Base-by-base conservation (phyloP, 2,329 filamentous ascomycete species). In the Hirsutella rhossiliensis region DNA sequence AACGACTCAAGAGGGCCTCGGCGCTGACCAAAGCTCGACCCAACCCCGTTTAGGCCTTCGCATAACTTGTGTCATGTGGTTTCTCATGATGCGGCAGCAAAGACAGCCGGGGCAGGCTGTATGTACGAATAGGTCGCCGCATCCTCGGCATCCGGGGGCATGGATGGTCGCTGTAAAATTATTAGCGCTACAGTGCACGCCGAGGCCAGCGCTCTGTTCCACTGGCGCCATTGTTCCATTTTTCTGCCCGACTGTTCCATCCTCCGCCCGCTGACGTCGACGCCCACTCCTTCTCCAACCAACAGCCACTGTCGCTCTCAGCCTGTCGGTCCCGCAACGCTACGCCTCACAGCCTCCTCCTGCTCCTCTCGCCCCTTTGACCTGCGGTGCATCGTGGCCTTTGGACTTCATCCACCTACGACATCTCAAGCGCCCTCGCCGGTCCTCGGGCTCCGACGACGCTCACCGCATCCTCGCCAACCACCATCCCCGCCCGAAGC, bases 401-500 rank as follows among this genome's bases (percentile, higher is more conserved):
- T 27, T 27, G 6, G n/a, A 27, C 9, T 9, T 9, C 23, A 27
- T 27, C 23, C 3, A 27, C 3, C 23, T 27, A 27, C 23, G 23
- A 27, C 23, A 27, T 27, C 23, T 27, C 23, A 3, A 27, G 6
- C 23, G 6, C 23, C 23, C 6, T 27, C 23, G 6, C 23, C 23
- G 23, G 23, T 27, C 23, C 23, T 27, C 23, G 23, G 23, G 23
- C 23, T 27, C 23, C 6, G 23, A 27, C 23, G 3, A 9, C 23
- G 42, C 42, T 15, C 38, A 19, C 17, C 38, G 36, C 19, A 13
- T 27, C 5, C 13, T 15, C 32, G 12, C 13, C 6, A 15, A 34
- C 30, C 38, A 27, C n/a, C 30, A 28, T 29, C 31, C 41, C 38
- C 30, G 45, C 48, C 48, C 48, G 47, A 38, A 37, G 47, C 48